These are phyloP conservation scores for Cryptococcus wingfieldii DNA, from an alignment of 1,284 basidiomycete species.

Conservation along the genomic window DNA sequence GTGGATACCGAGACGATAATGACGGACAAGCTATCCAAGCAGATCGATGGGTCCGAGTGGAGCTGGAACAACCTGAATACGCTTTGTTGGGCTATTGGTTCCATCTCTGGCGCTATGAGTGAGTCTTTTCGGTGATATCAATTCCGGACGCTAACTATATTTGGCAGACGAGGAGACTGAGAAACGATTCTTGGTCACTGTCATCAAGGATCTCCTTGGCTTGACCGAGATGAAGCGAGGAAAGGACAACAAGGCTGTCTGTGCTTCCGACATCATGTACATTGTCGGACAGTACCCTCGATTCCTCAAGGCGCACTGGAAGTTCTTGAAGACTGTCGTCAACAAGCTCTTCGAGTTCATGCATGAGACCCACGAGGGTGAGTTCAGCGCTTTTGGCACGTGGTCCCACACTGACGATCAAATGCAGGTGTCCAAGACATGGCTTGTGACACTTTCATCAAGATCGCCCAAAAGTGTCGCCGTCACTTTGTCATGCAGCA, in stretches of 20 bases:
- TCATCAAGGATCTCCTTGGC: conserved; percentile 97
- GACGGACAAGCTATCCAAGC: conserved; percentile 93
- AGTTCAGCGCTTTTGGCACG: conserved; percentile 11
- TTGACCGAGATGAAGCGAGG: conserved; percentile 98
- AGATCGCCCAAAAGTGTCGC: conserved; percentile 98
- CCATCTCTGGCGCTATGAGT: conserved; percentile 99
- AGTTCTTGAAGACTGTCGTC: conserved; percentile 99
- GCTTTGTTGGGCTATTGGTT: conserved; percentile 99
- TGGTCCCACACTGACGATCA: background rate
- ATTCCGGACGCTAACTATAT: background rate
- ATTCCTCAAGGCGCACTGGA: conserved; percentile 99
- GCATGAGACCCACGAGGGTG: conserved; percentile 99
- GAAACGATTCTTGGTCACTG: conserved; percentile 97
- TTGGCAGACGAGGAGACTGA: conserved; percentile 88
- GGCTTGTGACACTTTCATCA: conserved; percentile 99
- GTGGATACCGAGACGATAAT: conserved; percentile 94
- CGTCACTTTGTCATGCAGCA: conserved; percentile 99
- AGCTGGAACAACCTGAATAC: conserved; percentile 99
- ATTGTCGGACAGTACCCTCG: conserved; percentile 99
- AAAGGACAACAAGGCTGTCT: conserved; percentile 99
- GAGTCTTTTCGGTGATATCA: conserved; percentile 42
- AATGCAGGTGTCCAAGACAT: conserved; percentile 93
- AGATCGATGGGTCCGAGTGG: conserved; percentile 97
- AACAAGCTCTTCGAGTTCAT: conserved; percentile 99
- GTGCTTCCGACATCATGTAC: conserved; percentile 99